Evolutionary conservation across 2,329 filamentous ascomycete species (phyloP).

Genomic region (Diaporthe humulicola): DNA sequence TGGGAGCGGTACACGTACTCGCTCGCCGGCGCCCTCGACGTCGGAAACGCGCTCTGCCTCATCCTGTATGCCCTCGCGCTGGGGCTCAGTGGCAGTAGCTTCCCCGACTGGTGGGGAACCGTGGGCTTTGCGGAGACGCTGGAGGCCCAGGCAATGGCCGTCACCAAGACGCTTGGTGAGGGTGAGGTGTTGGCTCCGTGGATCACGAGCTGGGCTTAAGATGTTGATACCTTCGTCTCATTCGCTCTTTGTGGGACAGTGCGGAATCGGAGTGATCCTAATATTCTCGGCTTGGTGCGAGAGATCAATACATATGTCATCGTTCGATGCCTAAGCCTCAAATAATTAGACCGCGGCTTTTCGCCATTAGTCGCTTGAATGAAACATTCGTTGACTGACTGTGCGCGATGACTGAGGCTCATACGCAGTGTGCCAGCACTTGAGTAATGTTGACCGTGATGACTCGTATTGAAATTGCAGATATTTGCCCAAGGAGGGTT

Average conservation of each 20-base stretch:
- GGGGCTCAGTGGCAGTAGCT: slow-evolving; percentile 14
- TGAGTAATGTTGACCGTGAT: no score
- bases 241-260: background rate
- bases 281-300: background rate
- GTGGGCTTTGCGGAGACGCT: background rate
- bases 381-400: background rate
- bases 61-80: slow-evolving; percentile 25
- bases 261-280: no score
- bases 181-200: slow-evolving; percentile 16
- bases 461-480: background rate
- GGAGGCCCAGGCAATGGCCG: background rate
- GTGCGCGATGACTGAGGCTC: no score
- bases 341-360: no score
- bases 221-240: background rate
- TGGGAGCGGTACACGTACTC: slow-evolving; percentile 28
- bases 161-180: slow-evolving; percentile 8
- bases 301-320: background rate
- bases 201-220: slow-evolving; percentile 12
- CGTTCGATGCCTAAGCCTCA: no score
- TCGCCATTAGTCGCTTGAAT: background rate
- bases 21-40: slow-evolving; percentile 27
- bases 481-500: background rate
- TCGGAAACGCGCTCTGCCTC: slow-evolving; percentile 28
- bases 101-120: slow-evolving; percentile 21
- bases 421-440: no score